Evolutionary conservation across 1,284 basidiomycete species (phyloP).

Genomic region (Puccinia novopanici): DNA sequence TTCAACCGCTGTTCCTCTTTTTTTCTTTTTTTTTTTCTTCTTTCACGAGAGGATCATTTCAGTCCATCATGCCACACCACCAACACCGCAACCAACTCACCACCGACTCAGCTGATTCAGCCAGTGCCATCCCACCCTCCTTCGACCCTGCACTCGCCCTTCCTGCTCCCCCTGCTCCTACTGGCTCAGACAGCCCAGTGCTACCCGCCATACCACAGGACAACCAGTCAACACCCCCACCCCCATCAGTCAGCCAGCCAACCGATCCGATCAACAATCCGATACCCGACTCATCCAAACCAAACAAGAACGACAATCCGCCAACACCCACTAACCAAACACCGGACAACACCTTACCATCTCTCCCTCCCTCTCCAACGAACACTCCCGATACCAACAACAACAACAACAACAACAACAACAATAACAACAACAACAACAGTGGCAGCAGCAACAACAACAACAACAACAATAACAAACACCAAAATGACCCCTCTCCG

Average conservation of each 20-base stretch:
- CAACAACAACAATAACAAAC: neutral
- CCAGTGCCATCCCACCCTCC: neutral
- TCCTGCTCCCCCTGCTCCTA: neutral
- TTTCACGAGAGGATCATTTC: too few species aligned
- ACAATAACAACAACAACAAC: neutral
- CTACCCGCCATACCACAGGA: neutral
- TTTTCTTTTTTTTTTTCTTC: too few species aligned
- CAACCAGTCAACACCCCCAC: neutral
- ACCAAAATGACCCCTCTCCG: neutral
- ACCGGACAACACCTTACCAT: neutral
- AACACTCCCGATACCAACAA: neutral
- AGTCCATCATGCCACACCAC: too few species aligned
- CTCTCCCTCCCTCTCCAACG: neutral
- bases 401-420: neutral
- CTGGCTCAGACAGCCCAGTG: neutral
- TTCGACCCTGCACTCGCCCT: neutral
- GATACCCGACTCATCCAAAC: neutral
- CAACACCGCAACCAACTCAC: neutral
- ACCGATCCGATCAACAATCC: neutral
- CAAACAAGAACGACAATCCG: neutral
- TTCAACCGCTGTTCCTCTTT: too few species aligned
- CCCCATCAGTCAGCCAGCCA: neutral
- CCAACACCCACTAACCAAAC: neutral
- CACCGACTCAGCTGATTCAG: neutral
- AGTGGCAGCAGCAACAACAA: neutral